Percentiles rank a stretch among this genome's conserved stretches.
Evolutionary conservation across 2,329 filamentous ascomycete genomes (phyloP).

Genomic region (Colletotrichum salicis): DNA sequence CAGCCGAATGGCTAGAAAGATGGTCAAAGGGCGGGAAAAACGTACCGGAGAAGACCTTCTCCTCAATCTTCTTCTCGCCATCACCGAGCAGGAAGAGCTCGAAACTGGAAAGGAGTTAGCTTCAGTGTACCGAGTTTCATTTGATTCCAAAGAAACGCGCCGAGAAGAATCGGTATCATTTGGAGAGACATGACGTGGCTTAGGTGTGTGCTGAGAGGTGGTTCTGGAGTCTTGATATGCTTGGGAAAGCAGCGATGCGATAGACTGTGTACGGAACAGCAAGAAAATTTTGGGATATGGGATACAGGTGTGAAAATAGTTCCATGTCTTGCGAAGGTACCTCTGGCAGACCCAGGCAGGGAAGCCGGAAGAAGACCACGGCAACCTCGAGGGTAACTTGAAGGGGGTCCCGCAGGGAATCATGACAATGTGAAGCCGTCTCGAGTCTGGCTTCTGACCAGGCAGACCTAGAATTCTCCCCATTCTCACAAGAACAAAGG

Average conservation of each 20-base stretch:
- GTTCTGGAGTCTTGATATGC: background rate
- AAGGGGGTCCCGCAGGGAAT: background rate
- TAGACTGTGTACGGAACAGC: background rate
- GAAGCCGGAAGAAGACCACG: background rate
- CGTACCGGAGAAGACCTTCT: slow-evolving; percentile 89
- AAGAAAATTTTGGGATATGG: background rate
- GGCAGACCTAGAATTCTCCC: background rate
- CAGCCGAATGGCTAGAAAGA: slow-evolving; percentile 9
- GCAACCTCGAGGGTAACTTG: background rate
- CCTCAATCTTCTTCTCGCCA: slow-evolving; percentile 93
- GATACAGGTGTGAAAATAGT: background rate
- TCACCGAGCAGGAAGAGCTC: slow-evolving; percentile 90
- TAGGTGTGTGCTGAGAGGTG: background rate
- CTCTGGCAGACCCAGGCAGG: background rate
- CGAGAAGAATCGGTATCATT: background rate
- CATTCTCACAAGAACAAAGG: background rate
- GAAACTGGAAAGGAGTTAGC: slow-evolving; percentile 67
- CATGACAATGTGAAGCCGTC: background rate
- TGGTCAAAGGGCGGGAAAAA: slow-evolving; percentile 38
- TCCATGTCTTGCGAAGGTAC: background rate
- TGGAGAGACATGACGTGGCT: background rate
- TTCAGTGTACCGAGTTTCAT: background rate
- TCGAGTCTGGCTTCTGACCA: background rate
- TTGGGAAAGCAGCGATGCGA: background rate
- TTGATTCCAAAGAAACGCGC: background rate